Evolutionary conservation across 306 rosid genomes (phyloP).

Genomic region (Quillaja saponaria): DNA sequence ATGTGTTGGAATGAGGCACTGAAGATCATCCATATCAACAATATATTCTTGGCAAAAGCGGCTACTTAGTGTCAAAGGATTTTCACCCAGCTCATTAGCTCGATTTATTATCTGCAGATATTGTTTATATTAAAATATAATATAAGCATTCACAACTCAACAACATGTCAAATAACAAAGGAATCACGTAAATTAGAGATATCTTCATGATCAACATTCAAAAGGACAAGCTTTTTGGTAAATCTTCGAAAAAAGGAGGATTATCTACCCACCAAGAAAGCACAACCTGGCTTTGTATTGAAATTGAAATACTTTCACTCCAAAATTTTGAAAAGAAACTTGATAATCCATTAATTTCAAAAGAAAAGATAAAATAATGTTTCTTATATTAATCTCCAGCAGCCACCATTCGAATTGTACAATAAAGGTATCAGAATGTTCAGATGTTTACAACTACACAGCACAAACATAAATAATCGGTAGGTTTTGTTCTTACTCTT

Average conservation of each 20-base stretch:
- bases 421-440: no score
- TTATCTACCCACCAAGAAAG: conserved; percentile 1
- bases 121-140: conserved; percentile 34
- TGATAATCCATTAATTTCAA: no score
- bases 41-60: conserved; percentile 82
- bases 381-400: no score
- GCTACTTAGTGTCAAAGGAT: conserved; percentile 68
- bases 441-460: no score
- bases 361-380: no score
- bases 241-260: conserved; percentile 16
- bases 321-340: not conserved
- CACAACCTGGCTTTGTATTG: conserved; percentile 14
- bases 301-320: not conserved
- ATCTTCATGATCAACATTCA: conserved; percentile 7
- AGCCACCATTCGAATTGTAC: no score
- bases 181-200: conserved; percentile 11
- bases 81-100: conserved; percentile 79
- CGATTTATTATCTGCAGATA: conserved; percentile 76
- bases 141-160: conserved; percentile 29
- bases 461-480: no score
- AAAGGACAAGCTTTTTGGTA: conserved; percentile 20
- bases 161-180: conserved; percentile 21
- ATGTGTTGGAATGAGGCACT: conserved; percentile 75
- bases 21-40: conserved; percentile 74
- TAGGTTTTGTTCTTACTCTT: no score